phyloP scores from a whole-genome alignment of 768 basidiomycete species.

The Pulveroboletus ravenelii region DNA sequence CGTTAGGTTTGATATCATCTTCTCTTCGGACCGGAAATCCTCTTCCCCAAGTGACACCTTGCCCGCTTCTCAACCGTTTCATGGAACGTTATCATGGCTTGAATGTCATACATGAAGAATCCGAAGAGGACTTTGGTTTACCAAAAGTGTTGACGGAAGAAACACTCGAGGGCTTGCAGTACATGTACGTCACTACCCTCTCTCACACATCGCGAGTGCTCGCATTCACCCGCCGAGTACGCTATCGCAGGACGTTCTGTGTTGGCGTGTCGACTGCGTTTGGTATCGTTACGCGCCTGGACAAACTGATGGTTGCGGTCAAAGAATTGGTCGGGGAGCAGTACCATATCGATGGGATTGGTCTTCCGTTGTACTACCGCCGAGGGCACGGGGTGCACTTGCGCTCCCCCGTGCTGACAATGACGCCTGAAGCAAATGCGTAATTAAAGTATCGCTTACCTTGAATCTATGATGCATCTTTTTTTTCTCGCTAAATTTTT shows the following conservation, averaged over 20 bases:
- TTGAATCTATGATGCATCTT: background rate
- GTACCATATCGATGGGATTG: constrained; percentile 76
- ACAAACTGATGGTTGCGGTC: constrained; percentile 72
- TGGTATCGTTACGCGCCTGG: constrained; percentile 66
- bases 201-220: background rate
- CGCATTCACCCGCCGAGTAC: background rate
- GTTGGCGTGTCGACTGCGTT: constrained; percentile 70
- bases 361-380: constrained; percentile 24
- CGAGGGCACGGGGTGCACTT: constrained; percentile 26
- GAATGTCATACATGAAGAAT: constrained; percentile 64
- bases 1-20: constrained; percentile 67
- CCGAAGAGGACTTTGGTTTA: constrained; percentile 71
- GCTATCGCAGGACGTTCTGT: constrained; percentile 50
- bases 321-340: constrained; percentile 88
- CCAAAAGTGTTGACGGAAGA: constrained; percentile 67
- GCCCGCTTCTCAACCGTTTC: constrained; percentile 51
- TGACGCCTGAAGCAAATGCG: background rate
- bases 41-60: constrained; percentile 83
- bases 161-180: constrained; percentile 73
- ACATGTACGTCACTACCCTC: constrained; percentile 51
- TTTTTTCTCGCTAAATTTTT: background rate
- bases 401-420: constrained; percentile 19
- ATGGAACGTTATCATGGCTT: constrained; percentile 50
- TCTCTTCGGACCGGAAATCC: constrained; percentile 69
- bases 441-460: background rate